A percentile compares a stretch with the other conserved stretches of the same genome.
Evolutionary conservation across 108 stramenopile genomes (phyloP).

Genomic region (Epithemia pelagica): DNA sequence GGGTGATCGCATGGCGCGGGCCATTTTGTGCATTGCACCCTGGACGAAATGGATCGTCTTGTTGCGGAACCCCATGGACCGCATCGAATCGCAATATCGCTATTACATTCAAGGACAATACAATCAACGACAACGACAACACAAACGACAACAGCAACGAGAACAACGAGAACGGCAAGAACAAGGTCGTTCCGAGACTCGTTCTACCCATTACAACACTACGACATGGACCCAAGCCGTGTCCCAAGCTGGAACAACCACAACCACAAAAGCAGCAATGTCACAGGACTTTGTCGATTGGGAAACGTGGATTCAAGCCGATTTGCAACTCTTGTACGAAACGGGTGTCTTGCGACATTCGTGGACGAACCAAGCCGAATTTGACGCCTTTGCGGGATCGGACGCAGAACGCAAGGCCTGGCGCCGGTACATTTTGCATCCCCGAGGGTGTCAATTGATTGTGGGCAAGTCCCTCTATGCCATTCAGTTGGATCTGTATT

Average conservation of each 20-base stretch:
- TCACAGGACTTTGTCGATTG: too few relatives aligned
- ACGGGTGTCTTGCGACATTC: conserved; percentile 52
- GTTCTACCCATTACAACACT: too few relatives aligned
- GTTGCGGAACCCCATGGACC: conserved; percentile 21
- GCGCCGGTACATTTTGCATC: conserved; percentile 38
- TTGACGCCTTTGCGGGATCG: conserved; percentile 35
- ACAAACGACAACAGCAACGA: not conserved
- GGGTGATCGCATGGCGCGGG: conserved; percentile 20
- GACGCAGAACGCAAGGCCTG: conserved; percentile 42
- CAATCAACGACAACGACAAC: not conserved
- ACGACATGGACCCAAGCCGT: too few relatives aligned
- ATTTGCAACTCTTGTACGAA: conserved; percentile 47
- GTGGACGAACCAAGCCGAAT: conserved; percentile 36
- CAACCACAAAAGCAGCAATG: not conserved
- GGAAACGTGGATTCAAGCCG: conserved; percentile 40
- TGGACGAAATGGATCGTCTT: conserved; percentile 23
- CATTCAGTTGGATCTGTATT: conserved; percentile 80
- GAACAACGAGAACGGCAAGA: too few relatives aligned
- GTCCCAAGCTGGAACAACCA: too few relatives aligned
- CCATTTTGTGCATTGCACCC: conserved; percentile 19
- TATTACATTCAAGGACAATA: conserved; percentile 42
- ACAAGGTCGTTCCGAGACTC: too few relatives aligned
- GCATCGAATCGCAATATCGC: conserved; percentile 18
- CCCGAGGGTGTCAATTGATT: conserved; percentile 58
- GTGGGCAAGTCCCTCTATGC: conserved; percentile 84